Evolutionary conservation across 2,329 filamentous ascomycete species (phyloP).

Genomic region (Fulvia fulva): DNA sequence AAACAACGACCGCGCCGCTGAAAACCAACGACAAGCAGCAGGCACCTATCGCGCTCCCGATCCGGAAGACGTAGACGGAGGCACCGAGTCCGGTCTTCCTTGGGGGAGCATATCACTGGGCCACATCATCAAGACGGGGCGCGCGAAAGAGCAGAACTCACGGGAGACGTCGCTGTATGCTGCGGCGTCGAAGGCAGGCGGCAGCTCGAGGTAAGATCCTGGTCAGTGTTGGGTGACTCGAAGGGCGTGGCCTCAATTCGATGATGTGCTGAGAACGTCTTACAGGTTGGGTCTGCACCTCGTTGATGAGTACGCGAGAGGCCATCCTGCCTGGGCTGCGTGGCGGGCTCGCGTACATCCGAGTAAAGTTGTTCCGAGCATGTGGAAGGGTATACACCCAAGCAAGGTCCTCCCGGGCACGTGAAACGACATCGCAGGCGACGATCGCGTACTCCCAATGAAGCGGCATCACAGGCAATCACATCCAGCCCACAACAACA

Average conservation of each 20-base stretch:
- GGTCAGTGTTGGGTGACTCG: slow-evolving; percentile 24
- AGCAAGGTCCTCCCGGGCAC: too few species aligned
- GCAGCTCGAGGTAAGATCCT: slow-evolving; percentile 37
- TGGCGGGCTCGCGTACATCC: slow-evolving; percentile 16
- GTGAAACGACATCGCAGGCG: too few species aligned
- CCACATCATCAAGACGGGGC: slow-evolving; percentile 46
- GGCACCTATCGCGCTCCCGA: slow-evolving; percentile 61
- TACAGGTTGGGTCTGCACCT: slow-evolving; percentile 38
- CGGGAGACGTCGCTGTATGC: slow-evolving; percentile 39
- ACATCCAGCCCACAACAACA: not conserved
- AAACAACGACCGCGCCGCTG: slow-evolving; percentile 57
- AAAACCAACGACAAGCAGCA: slow-evolving; percentile 61
- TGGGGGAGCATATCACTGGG: slow-evolving; percentile 67
- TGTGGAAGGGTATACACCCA: not conserved
- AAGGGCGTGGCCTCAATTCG: not conserved
- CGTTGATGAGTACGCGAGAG: slow-evolving; percentile 40
- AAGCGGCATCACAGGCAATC: too few species aligned
- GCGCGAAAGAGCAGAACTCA: slow-evolving; percentile 43
- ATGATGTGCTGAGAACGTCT: not conserved
- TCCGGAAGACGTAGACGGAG: slow-evolving; percentile 51
- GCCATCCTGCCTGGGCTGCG: slow-evolving; percentile 26
- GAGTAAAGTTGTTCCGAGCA: not conserved
- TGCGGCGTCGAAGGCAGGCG: slow-evolving; percentile 35
- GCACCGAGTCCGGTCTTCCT: slow-evolving; percentile 61
- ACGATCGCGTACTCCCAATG: too few species aligned